phyloP scores from a whole-genome alignment of 108 stramenopile species.

The Fragilaria crotonensis region DNA sequence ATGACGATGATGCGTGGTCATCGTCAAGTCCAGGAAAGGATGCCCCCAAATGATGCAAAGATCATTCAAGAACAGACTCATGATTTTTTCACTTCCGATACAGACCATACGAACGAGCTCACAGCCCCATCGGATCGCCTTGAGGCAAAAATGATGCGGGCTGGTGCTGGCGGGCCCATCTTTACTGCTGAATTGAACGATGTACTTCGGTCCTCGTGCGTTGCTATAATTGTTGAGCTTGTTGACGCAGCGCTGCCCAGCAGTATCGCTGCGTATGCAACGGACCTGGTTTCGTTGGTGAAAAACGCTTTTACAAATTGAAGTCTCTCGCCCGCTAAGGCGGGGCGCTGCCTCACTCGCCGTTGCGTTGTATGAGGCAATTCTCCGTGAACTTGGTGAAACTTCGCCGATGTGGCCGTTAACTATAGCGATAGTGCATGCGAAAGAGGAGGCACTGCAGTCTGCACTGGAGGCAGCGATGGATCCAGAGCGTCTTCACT shows the following conservation, averaged over 20 bases:
- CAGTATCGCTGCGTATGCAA: conserved; percentile 35
- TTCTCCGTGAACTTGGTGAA: conserved; percentile 35
- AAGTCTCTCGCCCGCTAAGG: conserved; percentile 45
- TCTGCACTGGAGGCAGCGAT: conserved; percentile 17
- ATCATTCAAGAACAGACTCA: conserved; percentile 38
- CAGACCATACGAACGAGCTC: conserved; percentile 1
- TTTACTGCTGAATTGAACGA: conserved; percentile 64
- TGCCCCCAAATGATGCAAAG: background rate
- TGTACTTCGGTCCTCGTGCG: conserved; percentile 47
- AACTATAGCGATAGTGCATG: conserved; percentile 34
- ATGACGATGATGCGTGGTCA: conserved; percentile 50
- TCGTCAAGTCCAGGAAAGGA: background rate
- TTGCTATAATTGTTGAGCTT: conserved; percentile 54
- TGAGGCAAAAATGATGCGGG: conserved; percentile 47
- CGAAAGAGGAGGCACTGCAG: conserved; percentile 38
- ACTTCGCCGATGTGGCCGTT: conserved; percentile 12
- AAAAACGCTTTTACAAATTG: conserved; percentile 38
- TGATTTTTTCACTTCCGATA: conserved; percentile 27
- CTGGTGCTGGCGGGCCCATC: conserved; percentile 72
- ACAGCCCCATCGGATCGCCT: conserved; percentile 22
- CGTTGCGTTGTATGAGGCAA: conserved; percentile 45
- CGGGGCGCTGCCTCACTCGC: conserved; percentile 62
- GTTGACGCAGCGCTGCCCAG: conserved; percentile 26
- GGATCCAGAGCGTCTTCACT: conserved; percentile 7
- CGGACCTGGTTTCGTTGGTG: conserved; percentile 20